Evolutionary conservation across 495 filamentous ascomycete species (phyloP).

Genomic region (Wilcoxina mikolae): DNA sequence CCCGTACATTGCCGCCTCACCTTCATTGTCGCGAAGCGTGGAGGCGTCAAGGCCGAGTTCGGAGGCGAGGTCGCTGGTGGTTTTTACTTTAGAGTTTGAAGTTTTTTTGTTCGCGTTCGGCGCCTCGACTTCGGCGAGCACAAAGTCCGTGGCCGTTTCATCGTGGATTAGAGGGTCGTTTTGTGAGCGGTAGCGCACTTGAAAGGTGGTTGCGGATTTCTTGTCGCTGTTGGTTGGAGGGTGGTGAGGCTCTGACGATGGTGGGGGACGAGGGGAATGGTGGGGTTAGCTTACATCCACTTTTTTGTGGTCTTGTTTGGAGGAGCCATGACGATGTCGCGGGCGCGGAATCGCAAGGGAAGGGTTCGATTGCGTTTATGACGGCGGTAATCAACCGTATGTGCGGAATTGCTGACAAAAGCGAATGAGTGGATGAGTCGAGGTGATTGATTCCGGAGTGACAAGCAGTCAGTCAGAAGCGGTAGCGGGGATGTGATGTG

Average conservation of each 20-base stretch:
- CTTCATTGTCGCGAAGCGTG: conserved; percentile 69
- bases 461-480: too few species aligned
- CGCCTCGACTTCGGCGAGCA: conserved; percentile 40
- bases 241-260: conserved; percentile 7
- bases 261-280: not conserved
- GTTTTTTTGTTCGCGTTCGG: conserved; percentile 31
- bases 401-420: conserved; percentile 18
- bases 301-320: conserved; percentile 46
- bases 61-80: conserved; percentile 55
- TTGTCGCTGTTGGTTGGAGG: conserved; percentile 54
- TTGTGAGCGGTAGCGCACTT: conserved; percentile 87
- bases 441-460: too few species aligned
- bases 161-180: conserved; percentile 94
- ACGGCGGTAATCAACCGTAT: not conserved
- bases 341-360: not conserved
- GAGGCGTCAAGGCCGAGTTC: conserved; percentile 54
- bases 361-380: not conserved
- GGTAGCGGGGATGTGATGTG: not conserved
- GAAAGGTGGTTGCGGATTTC: conserved; percentile 80
- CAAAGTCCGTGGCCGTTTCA: conserved; percentile 60
- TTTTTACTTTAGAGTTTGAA: conserved; percentile 38
- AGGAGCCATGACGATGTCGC: conserved; percentile 23
- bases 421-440: not conserved
- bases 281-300: conserved; percentile 59
- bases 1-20: conserved; percentile 86